Percentiles rank a stretch among this genome's conserved stretches.
These are phyloP conservation scores for Dactylorhiza incarnata DNA, from an alignment of 106 monocot species.

Conservation along the genomic window DNA sequence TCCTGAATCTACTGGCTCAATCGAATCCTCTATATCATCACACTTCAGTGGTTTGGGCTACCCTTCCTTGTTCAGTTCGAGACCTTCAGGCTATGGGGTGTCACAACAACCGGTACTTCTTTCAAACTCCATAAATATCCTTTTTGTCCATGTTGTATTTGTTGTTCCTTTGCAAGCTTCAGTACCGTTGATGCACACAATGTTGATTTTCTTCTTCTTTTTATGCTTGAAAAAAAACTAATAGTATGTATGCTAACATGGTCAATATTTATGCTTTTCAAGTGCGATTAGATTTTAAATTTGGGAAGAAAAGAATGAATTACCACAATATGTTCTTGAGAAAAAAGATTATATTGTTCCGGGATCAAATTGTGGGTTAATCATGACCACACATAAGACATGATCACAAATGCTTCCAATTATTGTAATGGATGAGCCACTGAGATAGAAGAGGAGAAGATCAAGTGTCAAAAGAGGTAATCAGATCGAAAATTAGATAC, in stretches of 20 bases:
- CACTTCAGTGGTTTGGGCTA: conserved; percentile 96
- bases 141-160: neutral
- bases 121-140: neutral
- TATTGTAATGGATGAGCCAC: no score
- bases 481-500: no score
- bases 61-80: conserved; percentile 94
- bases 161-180: neutral
- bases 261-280: no score
- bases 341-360: no score
- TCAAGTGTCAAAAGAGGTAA: no score
- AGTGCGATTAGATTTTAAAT: no score
- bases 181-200: neutral
- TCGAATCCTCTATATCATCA: conserved; percentile 91
- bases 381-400: no score
- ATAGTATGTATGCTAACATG: neutral
- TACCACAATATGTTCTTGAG: no score
- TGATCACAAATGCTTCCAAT: no score
- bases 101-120: conserved; percentile 56
- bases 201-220: neutral
- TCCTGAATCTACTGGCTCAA: conserved; percentile 87
- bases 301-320: no score
- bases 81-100: conserved; percentile 66
- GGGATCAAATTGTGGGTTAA: no score
- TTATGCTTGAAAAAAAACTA: neutral
- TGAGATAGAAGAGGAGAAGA: no score